phyloP scores from a whole-genome alignment of 345 rosid genomes.

The Linum lewisii region DNA sequence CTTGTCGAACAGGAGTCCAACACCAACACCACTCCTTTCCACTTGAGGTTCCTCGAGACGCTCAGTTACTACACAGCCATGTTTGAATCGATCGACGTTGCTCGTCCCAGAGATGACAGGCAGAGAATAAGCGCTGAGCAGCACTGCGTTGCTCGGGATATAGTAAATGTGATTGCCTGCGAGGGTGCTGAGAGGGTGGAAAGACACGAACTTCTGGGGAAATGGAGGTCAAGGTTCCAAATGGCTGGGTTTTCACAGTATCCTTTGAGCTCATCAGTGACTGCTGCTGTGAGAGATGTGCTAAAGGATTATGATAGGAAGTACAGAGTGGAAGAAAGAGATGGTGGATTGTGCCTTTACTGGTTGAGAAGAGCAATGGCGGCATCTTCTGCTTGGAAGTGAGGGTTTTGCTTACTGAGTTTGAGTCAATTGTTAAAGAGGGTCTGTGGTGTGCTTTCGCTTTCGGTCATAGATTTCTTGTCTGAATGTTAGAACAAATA shows the following conservation, averaged over 20 bases:
- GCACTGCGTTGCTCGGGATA: constrained; percentile 80
- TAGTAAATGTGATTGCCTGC: constrained; percentile 80
- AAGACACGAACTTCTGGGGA: constrained; percentile 64
- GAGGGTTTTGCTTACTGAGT: constrained; percentile 8
- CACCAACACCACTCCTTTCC: constrained; percentile 71
- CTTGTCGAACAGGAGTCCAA: constrained; percentile 78
- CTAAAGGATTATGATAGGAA: constrained; percentile 37
- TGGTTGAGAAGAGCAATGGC: constrained; percentile 69
- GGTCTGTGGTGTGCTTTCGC: not conserved
- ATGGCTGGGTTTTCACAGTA: constrained; percentile 62
- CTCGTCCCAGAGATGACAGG: constrained; percentile 43
- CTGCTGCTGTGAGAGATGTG: constrained; percentile 30
- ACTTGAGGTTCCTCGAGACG: constrained; percentile 48
- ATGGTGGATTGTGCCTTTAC: constrained; percentile 50
- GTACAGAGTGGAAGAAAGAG: constrained; percentile 39
- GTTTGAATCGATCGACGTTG: constrained; percentile 72
- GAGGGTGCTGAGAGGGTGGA: constrained; percentile 75
- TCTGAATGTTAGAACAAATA: no score
- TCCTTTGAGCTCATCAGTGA: constrained; percentile 30
- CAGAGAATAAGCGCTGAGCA: constrained; percentile 71
- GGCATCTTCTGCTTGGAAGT: constrained; percentile 65
- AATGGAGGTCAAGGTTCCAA: constrained; percentile 53
- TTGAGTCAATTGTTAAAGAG: no score
- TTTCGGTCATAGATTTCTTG: not conserved
- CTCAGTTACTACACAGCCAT: constrained; percentile 66